Evolutionary conservation across 2,329 filamentous ascomycete genomes (phyloP).

Genomic region (Aspergillus intermedius): DNA sequence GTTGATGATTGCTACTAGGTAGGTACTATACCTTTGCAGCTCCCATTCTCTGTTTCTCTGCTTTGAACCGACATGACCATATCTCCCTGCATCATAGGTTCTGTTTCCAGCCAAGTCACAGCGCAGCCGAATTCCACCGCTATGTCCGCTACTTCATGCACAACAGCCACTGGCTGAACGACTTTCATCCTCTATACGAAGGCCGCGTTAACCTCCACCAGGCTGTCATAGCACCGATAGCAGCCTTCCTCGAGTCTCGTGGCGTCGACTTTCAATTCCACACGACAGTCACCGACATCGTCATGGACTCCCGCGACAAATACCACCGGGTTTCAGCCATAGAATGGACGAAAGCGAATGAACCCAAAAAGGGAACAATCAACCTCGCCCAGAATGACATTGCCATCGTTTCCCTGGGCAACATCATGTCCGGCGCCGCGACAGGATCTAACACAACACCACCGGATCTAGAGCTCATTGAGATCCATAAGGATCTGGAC

Average conservation of each 20-base stretch:
- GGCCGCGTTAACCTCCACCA: conserved; percentile 21
- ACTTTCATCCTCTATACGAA: conserved; percentile 13
- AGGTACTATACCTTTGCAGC: background rate
- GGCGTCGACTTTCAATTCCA: conserved; percentile 23
- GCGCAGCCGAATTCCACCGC: conserved; percentile 22
- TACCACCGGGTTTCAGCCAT: conserved; percentile 20
- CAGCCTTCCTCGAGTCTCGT: conserved; percentile 15
- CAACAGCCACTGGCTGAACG: conserved; percentile 14
- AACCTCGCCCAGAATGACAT: conserved; percentile 27
- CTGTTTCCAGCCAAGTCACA: conserved; percentile 23
- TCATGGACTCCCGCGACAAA: conserved; percentile 8
- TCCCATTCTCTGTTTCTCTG: background rate
- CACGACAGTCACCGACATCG: conserved; percentile 20
- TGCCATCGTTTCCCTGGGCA: conserved; percentile 36
- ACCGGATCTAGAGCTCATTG: conserved; percentile 19
- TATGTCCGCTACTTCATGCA: conserved; percentile 16
- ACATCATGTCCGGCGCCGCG: conserved; percentile 31
- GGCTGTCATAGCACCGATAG: conserved; percentile 18
- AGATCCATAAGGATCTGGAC: conserved; percentile 24
- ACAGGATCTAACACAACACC: conserved; percentile 27
- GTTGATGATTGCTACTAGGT: conserved; percentile 20
- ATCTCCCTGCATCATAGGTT: conserved; percentile 11
- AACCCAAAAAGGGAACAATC: conserved; percentile 12
- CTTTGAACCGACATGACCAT: background rate
- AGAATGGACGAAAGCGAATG: conserved; percentile 11